A percentile compares a stretch with the other conserved stretches of the same genome.
These are phyloP conservation scores for Rubia tinctorum DNA, from an alignment of 305 asterid genomes.

Conservation along the genomic window DNA sequence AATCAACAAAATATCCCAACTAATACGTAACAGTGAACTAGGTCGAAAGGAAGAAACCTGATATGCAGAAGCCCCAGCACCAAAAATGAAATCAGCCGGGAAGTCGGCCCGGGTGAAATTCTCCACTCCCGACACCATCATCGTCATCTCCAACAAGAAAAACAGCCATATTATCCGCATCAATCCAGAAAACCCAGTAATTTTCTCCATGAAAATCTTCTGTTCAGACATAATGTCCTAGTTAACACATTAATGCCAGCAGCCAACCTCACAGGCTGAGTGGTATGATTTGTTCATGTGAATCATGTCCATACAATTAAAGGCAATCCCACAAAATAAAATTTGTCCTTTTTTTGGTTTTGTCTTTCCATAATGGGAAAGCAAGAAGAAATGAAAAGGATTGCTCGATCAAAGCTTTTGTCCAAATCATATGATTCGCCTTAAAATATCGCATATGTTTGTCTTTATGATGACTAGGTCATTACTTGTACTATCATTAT, in stretches of 20 bases:
- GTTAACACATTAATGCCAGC: background rate
- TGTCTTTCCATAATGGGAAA: background rate
- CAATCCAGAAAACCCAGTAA: no score
- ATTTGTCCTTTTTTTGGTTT: background rate
- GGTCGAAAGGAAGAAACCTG: no score
- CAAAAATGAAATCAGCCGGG: background rate
- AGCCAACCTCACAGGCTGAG: background rate
- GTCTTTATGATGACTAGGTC: background rate
- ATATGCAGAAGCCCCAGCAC: background rate
- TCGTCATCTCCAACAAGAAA: background rate
- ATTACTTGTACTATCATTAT: background rate
- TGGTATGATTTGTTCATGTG: background rate
- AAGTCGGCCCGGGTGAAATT: background rate
- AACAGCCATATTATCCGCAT: background rate
- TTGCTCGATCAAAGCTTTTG: background rate
- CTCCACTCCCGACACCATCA: background rate
- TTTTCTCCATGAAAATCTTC: background rate
- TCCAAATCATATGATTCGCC: background rate
- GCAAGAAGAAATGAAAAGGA: background rate
- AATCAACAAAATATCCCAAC: no score
- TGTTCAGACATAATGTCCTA: background rate
- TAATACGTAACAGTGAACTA: no score
- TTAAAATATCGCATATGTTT: background rate
- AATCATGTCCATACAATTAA: background rate
- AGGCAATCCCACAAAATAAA: background rate